Base-by-base conservation (phyloP, 768 basidiomycete genomes). In the Hebeloma cylindrosporum region DNA sequence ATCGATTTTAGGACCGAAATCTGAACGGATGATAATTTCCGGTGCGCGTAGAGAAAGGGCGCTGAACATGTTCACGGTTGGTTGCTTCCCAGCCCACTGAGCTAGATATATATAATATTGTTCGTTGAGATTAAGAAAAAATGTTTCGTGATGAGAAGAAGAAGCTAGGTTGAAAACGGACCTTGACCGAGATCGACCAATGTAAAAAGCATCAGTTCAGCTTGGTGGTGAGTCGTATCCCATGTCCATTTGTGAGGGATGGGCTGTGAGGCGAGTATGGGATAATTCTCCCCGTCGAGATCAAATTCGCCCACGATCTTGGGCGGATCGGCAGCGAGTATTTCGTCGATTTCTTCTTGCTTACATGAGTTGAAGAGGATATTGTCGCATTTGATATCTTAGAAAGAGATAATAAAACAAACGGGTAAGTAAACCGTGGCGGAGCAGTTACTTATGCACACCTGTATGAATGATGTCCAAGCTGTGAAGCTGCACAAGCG, bases 301-400 rank as follows among this genome's bases (percentile, higher is more conserved):
- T n/a, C n/a, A n/a, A n/a, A n/a, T n/a, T n/a, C n/a, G n/a, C n/a
- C n/a, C n/a, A n/a, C 52, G 21, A 47, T 20, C 1, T 28, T 27
- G 13, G 45, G 17, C 3, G 47, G 40, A 18, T 44, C 26, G 11
- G 13, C 40, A 9, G 31, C 22, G 11, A 50, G 44, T 52, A 43
- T 21, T 41, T 46, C 16, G 47, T 34, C 17, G 47, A 35, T 37
- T 22, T 23, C 31, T 26, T 55, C 52, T 3, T 39, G 7, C 18
- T 31, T 25, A 26, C 14, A 31, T 21, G 29, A 23, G 41, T 53
- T 43, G 33, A 64, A 56, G 14, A 62, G 54, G 8, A 62, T 51
- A 40, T 64, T 60, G 33, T 54, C 56, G 8, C 48, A 54, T 37
- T 60, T 64, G 17, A 64, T 26, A 50, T 59, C 60, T 63, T 40